A percentile compares a stretch with the other conserved stretches of the same genome.
Evolutionary conservation across 345 rosid species (phyloP).

Genomic region (Sonneratia alba): DNA sequence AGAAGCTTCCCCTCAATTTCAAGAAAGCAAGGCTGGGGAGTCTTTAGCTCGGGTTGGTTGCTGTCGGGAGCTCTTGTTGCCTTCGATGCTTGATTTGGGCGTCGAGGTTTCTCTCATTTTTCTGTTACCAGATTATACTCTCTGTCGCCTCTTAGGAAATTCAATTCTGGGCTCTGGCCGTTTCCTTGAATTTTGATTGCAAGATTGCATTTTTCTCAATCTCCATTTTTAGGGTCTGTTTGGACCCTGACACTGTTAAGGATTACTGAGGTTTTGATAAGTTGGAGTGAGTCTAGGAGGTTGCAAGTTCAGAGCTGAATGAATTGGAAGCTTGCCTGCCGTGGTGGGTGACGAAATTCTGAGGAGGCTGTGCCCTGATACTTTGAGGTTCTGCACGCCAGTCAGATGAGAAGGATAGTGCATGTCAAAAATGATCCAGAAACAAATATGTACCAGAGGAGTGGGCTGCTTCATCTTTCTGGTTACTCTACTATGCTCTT

Average conservation of each 20-base stretch:
- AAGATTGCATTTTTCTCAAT: neutral
- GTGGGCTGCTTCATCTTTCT: slow-evolving; percentile 17
- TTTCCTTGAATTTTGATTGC: slow-evolving; percentile 9
- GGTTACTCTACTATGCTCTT: slow-evolving; percentile 30
- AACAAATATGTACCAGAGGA: slow-evolving; percentile 20
- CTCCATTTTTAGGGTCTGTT: neutral
- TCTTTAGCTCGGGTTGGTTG: neutral
- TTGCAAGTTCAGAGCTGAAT: neutral
- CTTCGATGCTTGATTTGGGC: neutral
- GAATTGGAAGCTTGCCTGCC: neutral
- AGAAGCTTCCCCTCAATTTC: no score
- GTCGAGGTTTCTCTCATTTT: neutral
- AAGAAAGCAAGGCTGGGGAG: neutral
- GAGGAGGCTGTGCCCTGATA: slow-evolving; percentile 10
- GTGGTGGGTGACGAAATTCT: neutral
- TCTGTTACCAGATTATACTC: slow-evolving; percentile 6
- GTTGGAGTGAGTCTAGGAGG: slow-evolving; percentile 11
- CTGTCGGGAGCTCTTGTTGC: neutral
- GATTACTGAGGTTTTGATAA: neutral
- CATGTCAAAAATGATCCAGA: slow-evolving; percentile 18
- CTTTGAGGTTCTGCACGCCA: slow-evolving; percentile 14
- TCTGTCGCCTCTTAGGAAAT: neutral
- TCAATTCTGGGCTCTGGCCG: neutral
- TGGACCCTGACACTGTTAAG: neutral
- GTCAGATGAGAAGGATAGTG: slow-evolving; percentile 28